Evolutionary conservation across 2,329 filamentous ascomycete species (phyloP), one percentile per base, ranked within the genome.

Genomic region (Fusarium sp.): DNA sequence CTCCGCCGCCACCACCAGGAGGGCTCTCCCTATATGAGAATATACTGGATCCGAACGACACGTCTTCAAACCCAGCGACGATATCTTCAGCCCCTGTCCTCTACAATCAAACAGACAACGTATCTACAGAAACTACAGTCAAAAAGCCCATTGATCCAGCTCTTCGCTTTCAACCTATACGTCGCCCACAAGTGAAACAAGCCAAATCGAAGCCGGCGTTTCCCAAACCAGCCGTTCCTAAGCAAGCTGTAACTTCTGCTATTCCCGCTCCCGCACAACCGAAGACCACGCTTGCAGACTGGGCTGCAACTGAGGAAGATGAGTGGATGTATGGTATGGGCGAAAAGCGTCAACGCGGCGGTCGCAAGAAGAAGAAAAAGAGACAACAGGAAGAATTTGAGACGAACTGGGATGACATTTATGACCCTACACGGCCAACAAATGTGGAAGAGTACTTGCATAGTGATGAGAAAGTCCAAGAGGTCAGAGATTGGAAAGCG

Each of bases 321-420:
- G 93, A 97, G 60, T 94, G 94, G 70, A 89, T 90, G 68, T 94
- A 93, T 78, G 85, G 82, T 30, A 75, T 80, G 46, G 84, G 81
- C 23, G 88, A 92, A 76, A 92, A 93, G 81, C 88, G 90, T 60
- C 89, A 92, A 77, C 90, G 93, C 53, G 93, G 93, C 60, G 92
- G 93, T 44, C 90, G 93, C 65, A 94, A 92, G 81, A 91, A 92
- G 81, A 93, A 93, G 85, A 91, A 89, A 75, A 87, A 89, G 66
- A 86, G 88, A 70, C 84, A 89, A 9, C 45, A 84, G 85, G 49
- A 80, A 15, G 66, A 86, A 33, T 82, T 86, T 55, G 87, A 89
- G 78, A 90, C 88, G n/a, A 91, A 97, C 78, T 98, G 94, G 94
- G 92, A 97, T 79, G 94, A 97, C 78, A 88, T 96, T 27, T 98